Evolutionary conservation across 805 yeast species (phyloP), one percentile per base, ranked within the genome.

Genomic region (Lipomyces spencermartinsiae): DNA sequence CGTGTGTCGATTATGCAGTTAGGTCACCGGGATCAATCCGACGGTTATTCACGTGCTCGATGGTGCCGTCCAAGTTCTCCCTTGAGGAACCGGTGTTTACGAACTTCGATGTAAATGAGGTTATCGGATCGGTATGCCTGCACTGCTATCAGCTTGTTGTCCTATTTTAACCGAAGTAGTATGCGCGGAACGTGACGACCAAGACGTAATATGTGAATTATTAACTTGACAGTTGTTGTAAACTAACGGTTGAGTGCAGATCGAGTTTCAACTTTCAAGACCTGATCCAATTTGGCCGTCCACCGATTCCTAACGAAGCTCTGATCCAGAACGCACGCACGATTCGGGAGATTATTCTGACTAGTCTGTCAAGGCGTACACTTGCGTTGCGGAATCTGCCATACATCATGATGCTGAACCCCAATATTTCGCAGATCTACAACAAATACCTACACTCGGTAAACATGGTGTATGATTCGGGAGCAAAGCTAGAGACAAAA

Each of bases 361-460:
- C 67, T 67, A 73, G 83, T 22, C 74, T 92, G 64, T 91, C 97
- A 7, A 86, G 88, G 63, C 82, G 97, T 70, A 78, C 93, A 19
- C 83, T 84, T 39, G 89, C 89, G 35, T 86, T 94, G 71, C 84
- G 94, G 70, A 81, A 84, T 57, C 80, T 94, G 64, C 97, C 97
- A 0, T 94, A 92, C 77, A 84, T 93, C 73, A 92, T 89, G 59
- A 89, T 93, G 65, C 79, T 94, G 69, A 94, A 94, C 76, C 98
- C 98, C 5, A 87, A 91, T 74, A 89, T 94, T 62, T 89, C 94
- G 10, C 86, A 86, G 73, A 89, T 91, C 29, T 92, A 92, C 80
- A 83, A 86, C 73, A 79, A 89, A 59, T 94, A 94, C 79, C 80
- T 92, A 70, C 83, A 86, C 66, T 89, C 97, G 1, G 54, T 73